Conservation (phyloP, 805 yeast species). For the Metschnikowia matae region DNA sequence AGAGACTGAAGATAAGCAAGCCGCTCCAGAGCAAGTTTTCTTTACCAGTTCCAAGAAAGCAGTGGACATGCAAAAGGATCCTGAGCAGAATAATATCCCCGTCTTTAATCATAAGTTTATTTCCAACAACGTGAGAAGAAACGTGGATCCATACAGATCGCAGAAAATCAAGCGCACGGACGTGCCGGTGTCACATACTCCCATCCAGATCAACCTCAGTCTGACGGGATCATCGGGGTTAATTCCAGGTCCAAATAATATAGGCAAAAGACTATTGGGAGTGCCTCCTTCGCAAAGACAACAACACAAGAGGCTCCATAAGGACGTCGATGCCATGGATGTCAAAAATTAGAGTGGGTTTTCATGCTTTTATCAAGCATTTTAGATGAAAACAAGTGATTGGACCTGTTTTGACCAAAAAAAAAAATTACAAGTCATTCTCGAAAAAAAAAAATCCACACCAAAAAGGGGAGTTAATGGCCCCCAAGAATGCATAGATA, state of each 20-base stretch:
- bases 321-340: constrained; percentile 9
- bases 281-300: constrained; percentile 32
- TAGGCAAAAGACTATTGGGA: constrained; percentile 29
- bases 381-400: too few relatives aligned
- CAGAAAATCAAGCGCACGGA: constrained; percentile 51
- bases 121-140: constrained; percentile 45
- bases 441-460: too few relatives aligned
- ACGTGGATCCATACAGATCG: constrained; percentile 65
- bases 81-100: constrained; percentile 44
- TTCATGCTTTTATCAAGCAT: background rate
- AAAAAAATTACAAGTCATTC: too few relatives aligned
- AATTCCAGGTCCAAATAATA: background rate
- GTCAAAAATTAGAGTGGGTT: background rate
- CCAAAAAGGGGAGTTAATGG: too few relatives aligned
- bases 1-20: background rate
- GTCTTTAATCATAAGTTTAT: constrained; percentile 48
- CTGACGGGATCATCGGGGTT: constrained; percentile 3
- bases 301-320: constrained; percentile 23
- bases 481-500: too few relatives aligned
- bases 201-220: constrained; percentile 11
- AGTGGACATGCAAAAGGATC: constrained; percentile 16
- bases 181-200: constrained; percentile 19
- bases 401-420: too few relatives aligned
- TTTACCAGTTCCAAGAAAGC: constrained; percentile 20
- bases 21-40: constrained; percentile 16